These are phyloP conservation scores for Geotrichum candidum DNA, from an alignment of 1,139 yeast species.

Conservation along the genomic window DNA sequence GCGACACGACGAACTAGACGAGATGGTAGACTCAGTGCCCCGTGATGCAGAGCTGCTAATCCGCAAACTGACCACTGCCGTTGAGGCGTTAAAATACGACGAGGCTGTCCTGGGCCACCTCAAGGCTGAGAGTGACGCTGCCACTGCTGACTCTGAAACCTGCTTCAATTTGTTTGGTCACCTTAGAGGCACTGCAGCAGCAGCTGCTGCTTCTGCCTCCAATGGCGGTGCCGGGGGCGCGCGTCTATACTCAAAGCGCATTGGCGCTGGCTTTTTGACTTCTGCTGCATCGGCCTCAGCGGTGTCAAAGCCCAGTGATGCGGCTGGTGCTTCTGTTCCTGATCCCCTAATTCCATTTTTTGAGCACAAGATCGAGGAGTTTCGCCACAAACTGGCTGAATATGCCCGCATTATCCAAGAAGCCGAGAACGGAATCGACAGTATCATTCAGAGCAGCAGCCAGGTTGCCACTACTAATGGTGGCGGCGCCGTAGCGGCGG, in stretches of 20 bases:
- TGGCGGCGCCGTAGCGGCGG: background rate
- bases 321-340: background rate
- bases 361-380: constrained; percentile 46
- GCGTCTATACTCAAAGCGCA: constrained; percentile 38
- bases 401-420: constrained; percentile 60
- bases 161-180: constrained; percentile 63
- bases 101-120: constrained; percentile 46
- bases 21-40: constrained; percentile 72
- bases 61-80: constrained; percentile 56
- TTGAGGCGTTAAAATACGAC: constrained; percentile 65
- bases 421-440: constrained; percentile 70
- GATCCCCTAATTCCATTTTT: constrained; percentile 52
- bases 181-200: constrained; percentile 44
- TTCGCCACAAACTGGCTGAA: constrained; percentile 55
- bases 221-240: background rate
- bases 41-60: constrained; percentile 71
- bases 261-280: constrained; percentile 44
- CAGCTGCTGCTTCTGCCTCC: constrained; percentile 17
- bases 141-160: constrained; percentile 52
- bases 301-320: background rate
- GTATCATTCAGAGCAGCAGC: constrained; percentile 45
- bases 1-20: constrained; percentile 58
- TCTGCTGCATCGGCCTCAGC: background rate
- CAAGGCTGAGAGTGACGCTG: constrained; percentile 40
- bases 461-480: background rate